Conservation (phyloP, 139 green algal species). For the Limnomonas spitsbergensis region DNA sequence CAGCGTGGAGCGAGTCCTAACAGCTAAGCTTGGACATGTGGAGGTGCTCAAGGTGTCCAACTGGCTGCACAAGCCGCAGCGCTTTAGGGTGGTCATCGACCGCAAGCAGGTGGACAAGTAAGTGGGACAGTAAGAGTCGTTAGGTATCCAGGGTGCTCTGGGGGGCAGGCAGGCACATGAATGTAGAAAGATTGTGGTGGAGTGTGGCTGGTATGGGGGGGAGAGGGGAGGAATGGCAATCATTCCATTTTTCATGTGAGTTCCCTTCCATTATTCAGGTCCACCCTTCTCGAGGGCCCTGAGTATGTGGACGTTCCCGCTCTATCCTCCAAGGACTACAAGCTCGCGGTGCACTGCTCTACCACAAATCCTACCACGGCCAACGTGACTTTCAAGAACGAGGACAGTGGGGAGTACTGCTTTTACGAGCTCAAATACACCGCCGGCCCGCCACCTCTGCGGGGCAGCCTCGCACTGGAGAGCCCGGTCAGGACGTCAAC, state of each 20-base stretch:
- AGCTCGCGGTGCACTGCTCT: constrained; percentile 58
- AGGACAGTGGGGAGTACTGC: constrained; percentile 66
- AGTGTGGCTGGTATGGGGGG: no score
- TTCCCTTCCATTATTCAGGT: no score
- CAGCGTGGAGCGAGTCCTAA: constrained; percentile 40
- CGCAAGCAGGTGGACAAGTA: constrained; percentile 22
- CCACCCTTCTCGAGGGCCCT: constrained; percentile 48
- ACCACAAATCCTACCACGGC: constrained; percentile 29
- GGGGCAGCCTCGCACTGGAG: constrained; percentile 54
- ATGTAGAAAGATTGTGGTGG: not conserved
- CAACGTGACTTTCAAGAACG: constrained; percentile 73
- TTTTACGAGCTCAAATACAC: constrained; percentile 70
- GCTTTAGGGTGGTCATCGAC: constrained; percentile 52
- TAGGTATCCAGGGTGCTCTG: no score
- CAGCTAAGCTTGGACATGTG: constrained; percentile 54
- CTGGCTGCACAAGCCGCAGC: constrained; percentile 73
- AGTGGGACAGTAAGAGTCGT: no score
- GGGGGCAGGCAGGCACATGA: no score
- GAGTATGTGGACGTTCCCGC: constrained; percentile 67
- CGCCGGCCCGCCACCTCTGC: constrained; percentile 30
- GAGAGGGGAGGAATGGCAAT: no score
- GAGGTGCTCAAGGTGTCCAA: constrained; percentile 67
- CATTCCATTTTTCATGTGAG: no score
- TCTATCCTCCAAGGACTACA: constrained; percentile 60
- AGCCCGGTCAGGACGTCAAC: constrained; percentile 61